Conservation (phyloP, 2,329 filamentous ascomycete species). For the Sarocladiaceae sp. region DNA sequence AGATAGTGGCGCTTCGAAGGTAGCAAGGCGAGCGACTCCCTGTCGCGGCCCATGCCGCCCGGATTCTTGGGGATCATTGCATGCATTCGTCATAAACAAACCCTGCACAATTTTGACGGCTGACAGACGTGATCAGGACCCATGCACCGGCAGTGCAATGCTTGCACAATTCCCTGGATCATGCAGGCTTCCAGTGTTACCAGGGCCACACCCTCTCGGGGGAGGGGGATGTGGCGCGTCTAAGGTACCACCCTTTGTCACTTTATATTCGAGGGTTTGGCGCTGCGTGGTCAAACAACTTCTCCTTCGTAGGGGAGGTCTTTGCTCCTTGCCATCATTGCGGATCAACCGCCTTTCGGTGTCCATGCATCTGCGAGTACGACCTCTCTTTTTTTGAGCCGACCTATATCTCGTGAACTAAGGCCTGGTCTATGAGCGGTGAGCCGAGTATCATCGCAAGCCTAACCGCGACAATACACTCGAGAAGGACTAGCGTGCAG, state of each 20-base stretch:
- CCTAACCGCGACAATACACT: constrained; percentile 36
- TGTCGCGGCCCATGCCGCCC: constrained; percentile 8
- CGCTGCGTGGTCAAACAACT: too few relatives aligned
- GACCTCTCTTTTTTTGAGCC: too few relatives aligned
- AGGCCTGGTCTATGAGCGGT: too few relatives aligned
- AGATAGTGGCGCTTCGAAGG: background rate
- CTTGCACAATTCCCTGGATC: constrained; percentile 2
- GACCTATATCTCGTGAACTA: too few relatives aligned
- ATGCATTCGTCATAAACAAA: constrained; percentile 7
- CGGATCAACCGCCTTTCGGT: too few relatives aligned
- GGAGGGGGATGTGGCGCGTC: too few relatives aligned
- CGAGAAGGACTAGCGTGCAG: constrained; percentile 41
- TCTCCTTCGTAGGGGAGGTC: too few relatives aligned
- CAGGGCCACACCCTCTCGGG: too few relatives aligned
- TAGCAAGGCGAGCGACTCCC: constrained; percentile 5
- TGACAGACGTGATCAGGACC: constrained; percentile 3
- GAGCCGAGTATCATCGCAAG: constrained; percentile 42
- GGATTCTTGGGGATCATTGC: constrained; percentile 1
- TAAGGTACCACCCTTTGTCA: too few relatives aligned
- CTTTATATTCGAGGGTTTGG: too few relatives aligned
- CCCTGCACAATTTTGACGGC: constrained; percentile 7
- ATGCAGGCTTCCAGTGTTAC: background rate
- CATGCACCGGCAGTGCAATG: constrained; percentile 8
- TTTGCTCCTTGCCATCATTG: too few relatives aligned
- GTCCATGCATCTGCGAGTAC: too few relatives aligned